Percentiles rank a stretch among this genome's conserved stretches.
Conservation (phyloP, 352 stramenopile species). For the Pelagophyceae sp. region DNA sequence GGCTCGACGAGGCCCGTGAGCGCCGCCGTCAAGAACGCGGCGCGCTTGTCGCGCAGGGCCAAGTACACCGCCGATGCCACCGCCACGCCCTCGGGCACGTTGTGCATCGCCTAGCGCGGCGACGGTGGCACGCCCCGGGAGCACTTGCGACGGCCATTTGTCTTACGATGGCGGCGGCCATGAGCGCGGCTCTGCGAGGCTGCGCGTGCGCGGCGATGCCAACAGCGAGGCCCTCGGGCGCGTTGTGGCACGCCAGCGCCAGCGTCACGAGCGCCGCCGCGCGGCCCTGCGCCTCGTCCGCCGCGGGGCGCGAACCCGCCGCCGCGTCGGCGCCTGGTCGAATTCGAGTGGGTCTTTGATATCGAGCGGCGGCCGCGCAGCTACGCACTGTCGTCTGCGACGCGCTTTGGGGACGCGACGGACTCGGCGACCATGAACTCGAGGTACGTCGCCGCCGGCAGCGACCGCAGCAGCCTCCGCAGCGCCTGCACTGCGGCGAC, state of each 20-base stretch:
- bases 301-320: not conserved
- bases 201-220: constrained; percentile 3
- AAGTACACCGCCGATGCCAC: not conserved
- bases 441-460: not conserved
- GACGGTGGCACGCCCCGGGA: too few species aligned
- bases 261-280: not conserved
- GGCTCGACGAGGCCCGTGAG: constrained; percentile 7
- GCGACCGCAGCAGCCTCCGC: not conserved
- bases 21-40: not conserved
- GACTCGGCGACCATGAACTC: not conserved
- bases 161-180: not conserved
- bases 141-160: too few species aligned
- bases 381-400: not conserved
- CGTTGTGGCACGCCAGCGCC: not conserved
- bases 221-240: not conserved
- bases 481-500: not conserved
- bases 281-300: not conserved
- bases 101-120: too few species aligned
- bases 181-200: not conserved
- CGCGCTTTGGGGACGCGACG: not conserved
- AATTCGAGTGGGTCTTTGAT: not conserved
- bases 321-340: not conserved
- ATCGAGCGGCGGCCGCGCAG: not conserved
- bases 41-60: not conserved
- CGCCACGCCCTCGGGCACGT: constrained; percentile 10